Percentiles rank a stretch among this genome's conserved stretches.
These are phyloP conservation scores for Vigna nakashimae DNA, from an alignment of 306 rosid species.

Conservation along the genomic window DNA sequence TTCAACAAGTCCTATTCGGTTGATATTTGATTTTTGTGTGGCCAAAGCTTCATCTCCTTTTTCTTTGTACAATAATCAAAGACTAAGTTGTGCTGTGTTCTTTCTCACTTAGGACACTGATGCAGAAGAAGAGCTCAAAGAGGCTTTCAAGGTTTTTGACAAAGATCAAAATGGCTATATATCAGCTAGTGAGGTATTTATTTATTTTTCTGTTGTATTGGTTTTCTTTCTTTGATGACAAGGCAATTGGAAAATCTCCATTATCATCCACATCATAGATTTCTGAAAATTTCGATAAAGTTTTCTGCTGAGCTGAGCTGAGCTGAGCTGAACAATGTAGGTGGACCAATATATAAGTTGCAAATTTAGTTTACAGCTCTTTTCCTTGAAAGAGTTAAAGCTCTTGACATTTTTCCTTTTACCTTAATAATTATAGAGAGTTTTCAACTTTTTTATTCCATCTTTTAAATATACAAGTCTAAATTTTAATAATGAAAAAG, in stretches of 20 bases:
- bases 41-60: conserved; percentile 8
- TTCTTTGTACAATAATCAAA: conserved; percentile 15
- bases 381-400: background rate
- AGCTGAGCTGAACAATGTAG: conserved; percentile 11
- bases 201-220: background rate
- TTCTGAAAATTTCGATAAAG: conserved; percentile 13
- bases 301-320: conserved; percentile 8
- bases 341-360: conserved; percentile 24
- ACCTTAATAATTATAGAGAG: background rate
- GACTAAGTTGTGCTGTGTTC: conserved; percentile 21
- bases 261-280: background rate
- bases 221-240: background rate
- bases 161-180: conserved; percentile 96
- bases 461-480: background rate
- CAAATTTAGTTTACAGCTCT: conserved; percentile 3
- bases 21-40: background rate
- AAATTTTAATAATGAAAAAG: background rate
- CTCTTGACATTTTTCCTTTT: background rate
- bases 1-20: background rate
- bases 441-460: background rate
- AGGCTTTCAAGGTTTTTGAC: conserved; percentile 96
- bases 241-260: background rate
- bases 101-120: conserved; percentile 71
- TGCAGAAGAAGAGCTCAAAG: conserved; percentile 90
- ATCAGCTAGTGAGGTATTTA: conserved; percentile 84